Conservation (phyloP, 2,329 filamentous ascomycete species). For the Chaetothyriales sp. region DNA sequence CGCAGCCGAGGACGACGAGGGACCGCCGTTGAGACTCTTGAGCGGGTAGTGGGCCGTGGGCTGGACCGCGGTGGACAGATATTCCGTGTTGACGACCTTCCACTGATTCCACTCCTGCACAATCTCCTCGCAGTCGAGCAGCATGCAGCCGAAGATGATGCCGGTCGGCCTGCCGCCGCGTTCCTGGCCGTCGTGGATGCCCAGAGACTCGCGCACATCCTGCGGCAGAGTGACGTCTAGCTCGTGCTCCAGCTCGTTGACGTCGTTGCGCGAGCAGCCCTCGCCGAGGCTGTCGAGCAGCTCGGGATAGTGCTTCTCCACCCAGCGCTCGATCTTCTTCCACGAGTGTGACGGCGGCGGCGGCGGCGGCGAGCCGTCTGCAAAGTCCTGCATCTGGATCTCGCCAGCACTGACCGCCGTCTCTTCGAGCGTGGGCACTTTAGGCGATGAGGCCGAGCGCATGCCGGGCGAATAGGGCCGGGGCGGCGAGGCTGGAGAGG, state of each 20-base stretch:
- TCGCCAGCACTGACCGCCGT: slow-evolving; percentile 52
- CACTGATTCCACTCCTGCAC: slow-evolving; percentile 96
- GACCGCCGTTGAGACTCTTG: slow-evolving; percentile 55
- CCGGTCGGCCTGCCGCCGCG: slow-evolving; percentile 81
- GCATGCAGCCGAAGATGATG: slow-evolving; percentile 85
- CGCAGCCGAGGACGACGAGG: slow-evolving; percentile 55
- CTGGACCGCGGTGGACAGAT: slow-evolving; percentile 47
- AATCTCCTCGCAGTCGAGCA: slow-evolving; percentile 95
- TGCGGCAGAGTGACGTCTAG: slow-evolving; percentile 86
- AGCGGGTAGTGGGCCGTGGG: slow-evolving; percentile 50
- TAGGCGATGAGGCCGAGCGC: slow-evolving; percentile 46
- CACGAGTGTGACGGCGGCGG: slow-evolving; percentile 83
- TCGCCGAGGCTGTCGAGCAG: slow-evolving; percentile 87
- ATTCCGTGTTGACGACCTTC: slow-evolving; percentile 85
- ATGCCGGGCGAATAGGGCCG: slow-evolving; percentile 83
- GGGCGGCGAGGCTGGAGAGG: slow-evolving; percentile 41
- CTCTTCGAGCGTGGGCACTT: slow-evolving; percentile 12
- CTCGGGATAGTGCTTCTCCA: slow-evolving; percentile 89
- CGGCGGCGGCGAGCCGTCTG: slow-evolving; percentile 76
- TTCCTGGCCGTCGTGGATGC: slow-evolving; percentile 92
- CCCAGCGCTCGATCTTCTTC: slow-evolving; percentile 86
- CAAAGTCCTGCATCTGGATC: slow-evolving; percentile 93
- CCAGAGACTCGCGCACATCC: slow-evolving; percentile 83
- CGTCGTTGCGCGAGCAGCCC: slow-evolving; percentile 80
- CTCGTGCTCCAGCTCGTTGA: slow-evolving; percentile 93